Conservation (phyloP, 1,284 basidiomycete species). For the Ganoderma resinaceum region DNA sequence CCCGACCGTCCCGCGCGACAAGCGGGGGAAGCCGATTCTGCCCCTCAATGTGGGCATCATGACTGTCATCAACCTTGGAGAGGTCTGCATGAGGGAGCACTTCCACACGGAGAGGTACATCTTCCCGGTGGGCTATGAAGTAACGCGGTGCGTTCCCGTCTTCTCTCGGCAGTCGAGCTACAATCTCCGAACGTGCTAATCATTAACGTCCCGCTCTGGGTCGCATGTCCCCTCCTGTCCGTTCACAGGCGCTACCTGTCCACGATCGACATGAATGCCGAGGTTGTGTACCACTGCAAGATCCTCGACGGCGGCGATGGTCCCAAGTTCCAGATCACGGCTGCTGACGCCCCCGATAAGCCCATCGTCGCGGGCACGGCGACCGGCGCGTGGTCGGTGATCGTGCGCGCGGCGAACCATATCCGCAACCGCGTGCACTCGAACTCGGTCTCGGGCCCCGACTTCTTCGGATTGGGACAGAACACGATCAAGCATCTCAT, state of each 20-base stretch:
- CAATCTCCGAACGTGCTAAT: slow-evolving; percentile 16
- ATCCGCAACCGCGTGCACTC: slow-evolving; percentile 80
- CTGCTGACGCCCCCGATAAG: slow-evolving; percentile 68
- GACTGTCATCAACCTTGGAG: slow-evolving; percentile 75
- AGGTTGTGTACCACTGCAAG: slow-evolving; percentile 81
- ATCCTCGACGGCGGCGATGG: slow-evolving; percentile 83
- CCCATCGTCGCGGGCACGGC: slow-evolving; percentile 82
- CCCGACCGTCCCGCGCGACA: slow-evolving; percentile 76
- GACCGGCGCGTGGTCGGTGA: slow-evolving; percentile 82
- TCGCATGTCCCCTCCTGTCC: slow-evolving; percentile 3
- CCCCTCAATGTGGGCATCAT: slow-evolving; percentile 84
- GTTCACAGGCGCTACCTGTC: slow-evolving; percentile 72
- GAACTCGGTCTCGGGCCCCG: slow-evolving; percentile 84
- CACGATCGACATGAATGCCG: slow-evolving; percentile 65
- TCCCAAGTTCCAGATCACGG: slow-evolving; percentile 82
- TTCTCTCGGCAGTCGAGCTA: background rate
- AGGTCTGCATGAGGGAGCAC: slow-evolving; percentile 79
- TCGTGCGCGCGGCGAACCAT: slow-evolving; percentile 79
- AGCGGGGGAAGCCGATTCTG: slow-evolving; percentile 67
- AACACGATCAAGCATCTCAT: slow-evolving; percentile 87
- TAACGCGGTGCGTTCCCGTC: slow-evolving; percentile 62
- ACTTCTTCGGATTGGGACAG: slow-evolving; percentile 84
- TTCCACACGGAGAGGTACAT: slow-evolving; percentile 87
- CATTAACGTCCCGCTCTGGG: slow-evolving; percentile 18
- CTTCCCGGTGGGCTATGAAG: slow-evolving; percentile 84